A percentile compares a stretch with the other conserved stretches of the same genome.
Evolutionary conservation across 306 rosid species (phyloP).

Genomic region (Vigna unguiculata): DNA sequence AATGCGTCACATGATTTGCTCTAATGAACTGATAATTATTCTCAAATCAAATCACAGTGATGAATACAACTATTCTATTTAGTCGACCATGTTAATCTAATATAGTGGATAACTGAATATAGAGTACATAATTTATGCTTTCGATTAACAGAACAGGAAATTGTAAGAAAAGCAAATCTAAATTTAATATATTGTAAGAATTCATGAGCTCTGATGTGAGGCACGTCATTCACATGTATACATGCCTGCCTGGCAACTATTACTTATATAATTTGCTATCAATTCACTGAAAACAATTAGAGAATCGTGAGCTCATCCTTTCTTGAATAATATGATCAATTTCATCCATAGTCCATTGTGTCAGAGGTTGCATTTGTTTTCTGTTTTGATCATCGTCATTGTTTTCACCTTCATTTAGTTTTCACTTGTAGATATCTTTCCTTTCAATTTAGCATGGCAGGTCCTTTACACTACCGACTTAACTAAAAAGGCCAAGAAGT

Average conservation of each 20-base stretch:
- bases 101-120: neutral
- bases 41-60: neutral
- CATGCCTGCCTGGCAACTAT: neutral
- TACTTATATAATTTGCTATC: neutral
- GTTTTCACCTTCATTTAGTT: conserved; percentile 29
- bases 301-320: conserved; percentile 18
- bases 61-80: conserved; percentile 26
- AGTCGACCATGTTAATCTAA: neutral
- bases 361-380: conserved; percentile 26
- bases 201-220: conserved; percentile 11
- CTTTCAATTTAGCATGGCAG: conserved; percentile 67
- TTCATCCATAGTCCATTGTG: conserved; percentile 26
- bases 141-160: neutral
- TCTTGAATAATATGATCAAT: neutral
- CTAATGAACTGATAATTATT: conserved; percentile 33
- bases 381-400: conserved; percentile 32
- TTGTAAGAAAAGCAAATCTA: neutral
- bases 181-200: conserved; percentile 7
- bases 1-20: conserved; percentile 11
- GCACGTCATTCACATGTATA: conserved; percentile 7
- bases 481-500: conserved; percentile 73
- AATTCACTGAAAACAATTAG: conserved; percentile 17
- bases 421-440: conserved; percentile 29
- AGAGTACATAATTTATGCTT: conserved; percentile 19
- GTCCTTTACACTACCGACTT: conserved; percentile 70